These are phyloP conservation scores for Casuarina cunninghamiana DNA, from an alignment of 306 rosid species.

Conservation along the genomic window DNA sequence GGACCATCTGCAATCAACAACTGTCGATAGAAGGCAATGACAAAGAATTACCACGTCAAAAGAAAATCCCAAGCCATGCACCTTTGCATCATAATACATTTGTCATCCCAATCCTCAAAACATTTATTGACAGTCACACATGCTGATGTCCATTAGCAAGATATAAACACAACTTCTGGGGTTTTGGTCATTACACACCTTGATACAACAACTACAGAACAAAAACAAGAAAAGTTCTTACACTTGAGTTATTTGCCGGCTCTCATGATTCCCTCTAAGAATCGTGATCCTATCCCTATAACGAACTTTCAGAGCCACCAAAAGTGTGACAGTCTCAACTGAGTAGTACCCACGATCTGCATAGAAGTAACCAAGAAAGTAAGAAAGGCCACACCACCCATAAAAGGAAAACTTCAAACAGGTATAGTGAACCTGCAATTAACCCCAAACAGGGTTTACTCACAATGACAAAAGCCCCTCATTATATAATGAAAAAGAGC, in stretches of 20 bases:
- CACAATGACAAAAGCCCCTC: not conserved
- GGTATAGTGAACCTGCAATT: not conserved
- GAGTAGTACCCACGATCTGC: constrained; percentile 77
- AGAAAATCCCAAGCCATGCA: not conserved
- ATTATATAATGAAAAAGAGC: not conserved
- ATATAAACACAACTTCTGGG: constrained; percentile 13
- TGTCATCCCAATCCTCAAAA: constrained; percentile 3
- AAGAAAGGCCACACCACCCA: constrained; percentile 25
- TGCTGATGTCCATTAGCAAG: constrained; percentile 18
- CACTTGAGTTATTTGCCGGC: constrained; percentile 99
- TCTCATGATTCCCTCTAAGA: constrained; percentile 97
- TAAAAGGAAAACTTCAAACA: constrained; percentile 10
- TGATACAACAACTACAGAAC: not conserved
- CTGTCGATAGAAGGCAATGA: not conserved
- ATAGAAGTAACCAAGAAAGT: constrained; percentile 35
- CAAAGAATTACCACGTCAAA: not conserved
- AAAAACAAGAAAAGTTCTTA: constrained; percentile 42
- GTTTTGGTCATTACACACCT: constrained; percentile 11
- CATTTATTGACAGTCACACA: not conserved
- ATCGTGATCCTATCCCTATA: constrained; percentile 98
- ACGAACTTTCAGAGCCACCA: constrained; percentile 96
- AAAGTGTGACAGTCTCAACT: constrained; percentile 94
- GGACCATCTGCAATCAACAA: not conserved
- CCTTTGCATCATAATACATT: not conserved
- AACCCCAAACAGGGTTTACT: not conserved